Base-by-base conservation (phyloP, 106 monocot genomes). In the Apostasia ramifera region DNA sequence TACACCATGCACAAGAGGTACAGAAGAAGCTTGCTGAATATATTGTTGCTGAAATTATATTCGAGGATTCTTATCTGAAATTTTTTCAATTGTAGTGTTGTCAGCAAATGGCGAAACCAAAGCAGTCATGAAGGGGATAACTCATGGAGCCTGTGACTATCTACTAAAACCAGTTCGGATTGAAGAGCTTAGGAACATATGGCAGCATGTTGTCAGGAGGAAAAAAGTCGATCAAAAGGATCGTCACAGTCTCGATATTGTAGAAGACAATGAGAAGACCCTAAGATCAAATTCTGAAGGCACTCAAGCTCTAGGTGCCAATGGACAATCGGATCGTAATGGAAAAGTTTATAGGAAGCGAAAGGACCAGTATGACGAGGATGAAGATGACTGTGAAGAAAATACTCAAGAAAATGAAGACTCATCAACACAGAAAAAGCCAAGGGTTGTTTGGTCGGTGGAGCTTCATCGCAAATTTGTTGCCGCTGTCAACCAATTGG, bases 61-160 rank as follows among this genome's bases (percentile, higher is more conserved):
- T 26, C 26, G 0, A 26, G 26, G 26, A 26, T 26, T 26, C 26
- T 26, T 26, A 26, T 26, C 26, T 26, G 46, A 2, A 49, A 26
- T 26, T n/a, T 26, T 47, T 65, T 46, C 3, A 26, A 65, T 26
- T 72, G 67, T 73, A 89, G 89, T 89, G 89, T 44, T 89, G 46
- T 89, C 89, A 9, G 85, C 61, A 7, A 89, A 89, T 78, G 84
- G 80, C 3, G 85, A 85, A 14, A 82, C 82, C 45, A 67, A 82
- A 60, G 68, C 77, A 1, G 89, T 89, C 43, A 89, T 89, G 89
- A 89, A 85, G 68, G 85, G 89, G 39, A 82, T 89, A 62, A 67
- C 82, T 6, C 85, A 85, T 53, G 89, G 89, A 10, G 89, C 89
- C 26, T 80, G 80, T 43, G 89, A 89, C 71, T 89, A 89, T 70